Percentiles rank a stretch among this genome's conserved stretches.
These are phyloP conservation scores for Takakia lepidozioides DNA, from an alignment of 225 moss, liverwort and hornwort genomes.

Conservation along the genomic window DNA sequence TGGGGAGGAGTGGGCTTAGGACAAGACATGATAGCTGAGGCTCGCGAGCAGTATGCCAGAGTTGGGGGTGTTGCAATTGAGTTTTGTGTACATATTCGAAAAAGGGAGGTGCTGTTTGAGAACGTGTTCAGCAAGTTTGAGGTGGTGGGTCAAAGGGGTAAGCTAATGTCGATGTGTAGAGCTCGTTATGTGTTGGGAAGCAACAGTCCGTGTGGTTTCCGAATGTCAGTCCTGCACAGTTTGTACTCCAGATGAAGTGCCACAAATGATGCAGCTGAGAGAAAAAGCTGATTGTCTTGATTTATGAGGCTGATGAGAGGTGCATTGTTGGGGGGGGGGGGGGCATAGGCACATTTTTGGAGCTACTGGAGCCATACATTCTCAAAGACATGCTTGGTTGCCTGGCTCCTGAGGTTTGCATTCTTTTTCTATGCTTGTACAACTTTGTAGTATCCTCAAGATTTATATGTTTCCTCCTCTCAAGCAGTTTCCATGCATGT, in stretches of 20 bases:
- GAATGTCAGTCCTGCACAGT: too few species aligned
- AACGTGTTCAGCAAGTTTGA: slow-evolving; percentile 98
- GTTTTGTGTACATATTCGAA: slow-evolving; percentile 95
- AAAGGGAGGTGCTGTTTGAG: slow-evolving; percentile 95
- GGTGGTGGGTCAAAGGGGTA: slow-evolving; percentile 87
- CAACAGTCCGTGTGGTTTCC: too few species aligned
- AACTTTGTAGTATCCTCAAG: neutral
- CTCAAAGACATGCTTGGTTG: slow-evolving; percentile 90
- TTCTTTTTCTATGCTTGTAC: neutral
- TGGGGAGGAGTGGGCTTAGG: slow-evolving; percentile 32
- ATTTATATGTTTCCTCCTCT: too few species aligned
- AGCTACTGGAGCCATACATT: slow-evolving; percentile 96
- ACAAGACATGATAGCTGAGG: slow-evolving; percentile 59
- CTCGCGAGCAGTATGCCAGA: slow-evolving; percentile 95
- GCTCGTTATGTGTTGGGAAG: too few species aligned
- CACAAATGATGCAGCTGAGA: neutral
- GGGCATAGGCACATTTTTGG: slow-evolving; percentile 80
- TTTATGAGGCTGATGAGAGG: too few species aligned
- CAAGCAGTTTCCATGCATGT: too few species aligned
- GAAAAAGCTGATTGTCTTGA: too few species aligned
- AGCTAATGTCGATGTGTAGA: too few species aligned
- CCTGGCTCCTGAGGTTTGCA: slow-evolving; percentile 85
- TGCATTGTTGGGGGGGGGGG: slow-evolving; percentile 1
- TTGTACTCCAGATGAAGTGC: too few species aligned
- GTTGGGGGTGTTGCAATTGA: slow-evolving; percentile 99